Evolutionary conservation across 2,329 filamentous ascomycete genomes (phyloP).

Genomic region (Paecilomyces formosus): DNA sequence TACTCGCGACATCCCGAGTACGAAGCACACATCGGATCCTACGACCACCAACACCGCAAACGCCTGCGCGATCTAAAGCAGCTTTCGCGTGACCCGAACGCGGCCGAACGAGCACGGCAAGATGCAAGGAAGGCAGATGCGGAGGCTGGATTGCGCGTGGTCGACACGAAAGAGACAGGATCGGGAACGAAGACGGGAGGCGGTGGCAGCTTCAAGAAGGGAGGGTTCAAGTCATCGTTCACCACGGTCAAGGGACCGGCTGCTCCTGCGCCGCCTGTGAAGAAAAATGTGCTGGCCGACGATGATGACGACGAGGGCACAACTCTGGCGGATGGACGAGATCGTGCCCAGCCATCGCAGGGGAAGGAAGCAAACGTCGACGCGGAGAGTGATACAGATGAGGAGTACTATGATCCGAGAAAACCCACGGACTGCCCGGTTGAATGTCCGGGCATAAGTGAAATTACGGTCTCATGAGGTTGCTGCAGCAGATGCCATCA

Average conservation of each 20-base stretch:
- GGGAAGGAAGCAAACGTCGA: slow-evolving; percentile 48
- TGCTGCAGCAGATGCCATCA: background rate
- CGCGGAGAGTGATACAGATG: slow-evolving; percentile 64
- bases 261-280: slow-evolving; percentile 19
- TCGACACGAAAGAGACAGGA: slow-evolving; percentile 23
- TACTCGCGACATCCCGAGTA: slow-evolving; percentile 95
- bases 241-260: slow-evolving; percentile 42
- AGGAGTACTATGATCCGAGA: slow-evolving; percentile 55
- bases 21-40: slow-evolving; percentile 86
- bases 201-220: slow-evolving; percentile 60
- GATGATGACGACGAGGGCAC: slow-evolving; percentile 33
- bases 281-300: slow-evolving; percentile 36
- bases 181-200: slow-evolving; percentile 19
- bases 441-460: slow-evolving; percentile 23
- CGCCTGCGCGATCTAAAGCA: slow-evolving; percentile 41
- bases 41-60: slow-evolving; percentile 93
- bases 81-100: slow-evolving; percentile 35
- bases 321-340: slow-evolving; percentile 8
- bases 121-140: slow-evolving; percentile 37
- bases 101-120: slow-evolving; percentile 34
- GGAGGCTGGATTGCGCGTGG: slow-evolving; percentile 31
- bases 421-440: slow-evolving; percentile 44
- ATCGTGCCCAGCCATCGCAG: slow-evolving; percentile 8
- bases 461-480: slow-evolving; percentile 5
- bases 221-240: slow-evolving; percentile 74